Conservation (phyloP, 2,329 filamentous ascomycete genomes). For the Leptographium galeiforme region DNA sequence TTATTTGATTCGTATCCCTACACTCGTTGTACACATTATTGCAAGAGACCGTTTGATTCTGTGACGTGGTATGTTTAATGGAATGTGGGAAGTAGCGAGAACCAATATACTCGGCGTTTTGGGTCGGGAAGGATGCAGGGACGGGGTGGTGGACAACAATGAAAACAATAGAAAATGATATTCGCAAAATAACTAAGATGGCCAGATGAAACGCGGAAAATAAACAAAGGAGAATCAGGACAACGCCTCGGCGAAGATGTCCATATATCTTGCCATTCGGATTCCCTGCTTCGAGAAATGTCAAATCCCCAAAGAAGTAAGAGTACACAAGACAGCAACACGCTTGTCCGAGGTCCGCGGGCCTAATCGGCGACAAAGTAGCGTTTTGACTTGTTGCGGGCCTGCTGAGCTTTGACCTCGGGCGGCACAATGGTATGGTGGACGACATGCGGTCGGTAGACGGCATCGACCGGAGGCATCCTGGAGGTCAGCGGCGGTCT, state of each 20-base stretch:
- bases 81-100: neutral
- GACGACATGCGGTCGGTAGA: conserved; percentile 84
- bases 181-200: too few relatives aligned
- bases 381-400: conserved; percentile 52
- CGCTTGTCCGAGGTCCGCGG: neutral
- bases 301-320: too few relatives aligned
- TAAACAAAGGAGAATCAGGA: too few relatives aligned
- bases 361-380: conserved; percentile 55
- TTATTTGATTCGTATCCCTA: neutral
- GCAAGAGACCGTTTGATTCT: too few relatives aligned
- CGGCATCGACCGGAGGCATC: conserved; percentile 80
- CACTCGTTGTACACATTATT: neutral
- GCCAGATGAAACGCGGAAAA: too few relatives aligned
- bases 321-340: neutral
- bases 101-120: too few relatives aligned
- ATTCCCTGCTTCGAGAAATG: neutral
- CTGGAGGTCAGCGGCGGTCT: conserved; percentile 19
- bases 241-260: neutral
- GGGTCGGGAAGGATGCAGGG: neutral
- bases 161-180: too few relatives aligned
- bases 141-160: too few relatives aligned
- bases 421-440: conserved; percentile 68
- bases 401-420: conserved; percentile 56
- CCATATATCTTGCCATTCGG: too few relatives aligned
- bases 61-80: neutral